Evolutionary conservation across 176 grass and related monocot genomes (phyloP).

Genomic region (Aegilops tauschii): DNA sequence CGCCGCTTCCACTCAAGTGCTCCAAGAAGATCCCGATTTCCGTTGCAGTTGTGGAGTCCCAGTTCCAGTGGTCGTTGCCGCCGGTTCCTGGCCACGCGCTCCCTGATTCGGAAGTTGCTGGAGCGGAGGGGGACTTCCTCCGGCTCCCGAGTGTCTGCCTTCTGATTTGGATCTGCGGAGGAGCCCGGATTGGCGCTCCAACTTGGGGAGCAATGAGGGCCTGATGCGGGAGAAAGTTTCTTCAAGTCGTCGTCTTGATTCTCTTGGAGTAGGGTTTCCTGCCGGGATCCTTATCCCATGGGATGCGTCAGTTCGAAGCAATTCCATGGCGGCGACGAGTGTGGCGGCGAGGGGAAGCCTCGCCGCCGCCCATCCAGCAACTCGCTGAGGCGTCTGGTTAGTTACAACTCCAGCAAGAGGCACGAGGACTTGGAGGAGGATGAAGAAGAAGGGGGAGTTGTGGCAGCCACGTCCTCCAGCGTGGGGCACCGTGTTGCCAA

Average conservation of each 20-base stretch:
- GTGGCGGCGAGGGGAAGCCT: constrained; percentile 43
- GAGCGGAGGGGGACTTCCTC: not conserved
- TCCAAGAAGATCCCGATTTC: constrained; percentile 31
- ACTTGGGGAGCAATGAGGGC: constrained; percentile 31
- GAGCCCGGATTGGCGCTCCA: not conserved
- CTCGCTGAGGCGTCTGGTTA: constrained; percentile 77
- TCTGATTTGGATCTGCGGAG: constrained; percentile 31
- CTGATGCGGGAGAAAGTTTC: constrained; percentile 48
- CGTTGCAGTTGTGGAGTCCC: not conserved
- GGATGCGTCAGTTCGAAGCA: constrained; percentile 89
- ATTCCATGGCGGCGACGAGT: constrained; percentile 52
- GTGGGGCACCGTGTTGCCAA: constrained; percentile 3
- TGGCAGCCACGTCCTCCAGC: constrained; percentile 36
- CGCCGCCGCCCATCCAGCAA: constrained; percentile 57
- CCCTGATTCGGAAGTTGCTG: constrained; percentile 18
- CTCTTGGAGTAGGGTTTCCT: constrained; percentile 23
- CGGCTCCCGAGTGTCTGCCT: not conserved
- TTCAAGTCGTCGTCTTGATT: not conserved
- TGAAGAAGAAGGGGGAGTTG: constrained; percentile 55
- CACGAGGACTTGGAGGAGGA: constrained; percentile 62
- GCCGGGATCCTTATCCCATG: constrained; percentile 50
- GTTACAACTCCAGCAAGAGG: constrained; percentile 77
- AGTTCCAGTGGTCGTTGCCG: not conserved
- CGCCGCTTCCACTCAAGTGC: not conserved
- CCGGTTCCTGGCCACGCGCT: not conserved